A percentile compares a stretch with the other conserved stretches of the same genome.
These are phyloP conservation scores for Aquilaria sinensis DNA, from an alignment of 345 rosid genomes.

Conservation along the genomic window DNA sequence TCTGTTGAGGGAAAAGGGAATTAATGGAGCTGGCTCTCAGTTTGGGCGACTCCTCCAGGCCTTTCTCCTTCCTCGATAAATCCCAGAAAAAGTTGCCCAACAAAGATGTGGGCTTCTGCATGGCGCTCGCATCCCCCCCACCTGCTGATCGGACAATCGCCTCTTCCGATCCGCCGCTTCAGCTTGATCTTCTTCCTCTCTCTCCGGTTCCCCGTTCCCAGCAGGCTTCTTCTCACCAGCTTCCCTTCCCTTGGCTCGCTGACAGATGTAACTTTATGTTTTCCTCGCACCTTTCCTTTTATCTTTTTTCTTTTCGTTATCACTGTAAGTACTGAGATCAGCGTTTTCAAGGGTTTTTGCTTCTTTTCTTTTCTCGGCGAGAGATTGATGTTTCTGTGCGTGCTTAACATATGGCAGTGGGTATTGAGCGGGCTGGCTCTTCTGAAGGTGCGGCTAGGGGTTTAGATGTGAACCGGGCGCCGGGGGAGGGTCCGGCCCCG, in stretches of 20 bases:
- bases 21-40: constrained; percentile 87
- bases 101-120: constrained; percentile 61
- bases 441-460: constrained; percentile 29
- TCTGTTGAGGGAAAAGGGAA: neutral
- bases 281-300: neutral
- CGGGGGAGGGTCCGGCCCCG: constrained; percentile 13
- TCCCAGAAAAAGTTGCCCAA: constrained; percentile 15
- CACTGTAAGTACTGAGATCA: neutral
- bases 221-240: constrained; percentile 23
- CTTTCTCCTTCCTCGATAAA: constrained; percentile 56
- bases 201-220: constrained; percentile 41
- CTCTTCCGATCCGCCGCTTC: constrained; percentile 48
- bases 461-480: constrained; percentile 43
- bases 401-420: constrained; percentile 15
- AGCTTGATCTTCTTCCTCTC: constrained; percentile 66
- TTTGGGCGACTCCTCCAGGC: constrained; percentile 65
- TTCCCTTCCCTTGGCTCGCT: constrained; percentile 71
- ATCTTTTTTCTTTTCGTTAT: neutral
- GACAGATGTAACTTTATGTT: constrained; percentile 30
- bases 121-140: constrained; percentile 38
- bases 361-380: neutral
- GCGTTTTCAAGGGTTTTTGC: neutral
- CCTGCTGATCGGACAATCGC: constrained; percentile 18
- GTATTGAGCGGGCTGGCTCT: constrained; percentile 27
- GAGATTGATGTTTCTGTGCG: neutral